These are phyloP conservation scores for Evansstolkia leycettana DNA, from an alignment of 495 filamentous ascomycete species.

Conservation along the genomic window DNA sequence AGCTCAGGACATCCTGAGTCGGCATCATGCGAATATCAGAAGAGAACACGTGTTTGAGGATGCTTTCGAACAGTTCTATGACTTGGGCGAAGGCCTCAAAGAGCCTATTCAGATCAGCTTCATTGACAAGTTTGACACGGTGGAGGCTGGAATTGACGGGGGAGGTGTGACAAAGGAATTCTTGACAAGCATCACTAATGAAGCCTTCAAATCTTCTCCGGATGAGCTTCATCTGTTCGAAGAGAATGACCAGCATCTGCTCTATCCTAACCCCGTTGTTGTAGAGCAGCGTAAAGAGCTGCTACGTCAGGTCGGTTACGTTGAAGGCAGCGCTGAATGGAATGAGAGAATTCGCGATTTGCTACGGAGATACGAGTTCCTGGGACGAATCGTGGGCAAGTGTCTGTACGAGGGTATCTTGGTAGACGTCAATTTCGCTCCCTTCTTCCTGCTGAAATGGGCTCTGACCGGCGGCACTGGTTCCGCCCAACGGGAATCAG, in stretches of 20 bases:
- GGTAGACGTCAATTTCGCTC: constrained; percentile 85
- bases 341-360: constrained; percentile 45
- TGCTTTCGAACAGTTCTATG: constrained; percentile 75
- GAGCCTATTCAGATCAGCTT: constrained; percentile 98
- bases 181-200: constrained; percentile 74
- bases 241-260: constrained; percentile 76
- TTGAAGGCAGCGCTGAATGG: constrained; percentile 43
- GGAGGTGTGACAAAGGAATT: constrained; percentile 98
- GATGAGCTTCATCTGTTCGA: constrained; percentile 51
- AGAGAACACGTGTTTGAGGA: constrained; percentile 76
- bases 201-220: constrained; percentile 59
- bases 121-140: constrained; percentile 75
- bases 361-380: constrained; percentile 74
- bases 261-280: constrained; percentile 78
- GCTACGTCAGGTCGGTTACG: constrained; percentile 39
- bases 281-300: constrained; percentile 59
- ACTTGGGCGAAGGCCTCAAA: constrained; percentile 70
- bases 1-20: constrained; percentile 41
- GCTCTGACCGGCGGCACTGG: constrained; percentile 56
- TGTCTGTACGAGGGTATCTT: constrained; percentile 97
- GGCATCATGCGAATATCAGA: constrained; percentile 71
- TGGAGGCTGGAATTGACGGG: constrained; percentile 91
- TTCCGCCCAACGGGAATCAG: constrained; percentile 49
- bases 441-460: constrained; percentile 96
- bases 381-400: constrained; percentile 87